Evolutionary conservation across 331 rosid species (phyloP), one percentile per base, ranked within the genome.

Genomic region (Prunus yedoensis): DNA sequence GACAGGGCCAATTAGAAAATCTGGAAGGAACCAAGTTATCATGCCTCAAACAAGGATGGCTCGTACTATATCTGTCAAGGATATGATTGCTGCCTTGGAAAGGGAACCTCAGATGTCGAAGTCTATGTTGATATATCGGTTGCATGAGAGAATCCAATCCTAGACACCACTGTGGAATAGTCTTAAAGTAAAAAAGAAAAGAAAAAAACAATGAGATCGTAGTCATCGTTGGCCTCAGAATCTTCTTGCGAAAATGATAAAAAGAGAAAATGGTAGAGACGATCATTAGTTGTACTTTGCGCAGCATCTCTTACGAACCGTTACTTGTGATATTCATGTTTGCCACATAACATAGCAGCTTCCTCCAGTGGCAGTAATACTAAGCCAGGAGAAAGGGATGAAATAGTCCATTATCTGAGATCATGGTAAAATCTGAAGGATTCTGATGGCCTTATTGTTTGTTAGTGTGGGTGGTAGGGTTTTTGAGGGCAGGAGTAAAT

Each of bases 21-120:
- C 57, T 65, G 96, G 94, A 80, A 88, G 84, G 79, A 88, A 75
- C 74, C 91, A 88, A 66, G 83, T 10, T 57, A 60, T 54, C 9
- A 66, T 62, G 53, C 54, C 82, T 68, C 93, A 87, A 47, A 62
- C 81, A 65, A 79, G 75, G 78, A 85, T 88, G 68, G 91, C 78
- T 66, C 88, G 91, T 27, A 87, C 86, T 60, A 85, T 94, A 66
- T 82, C 89, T 60, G 82, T 88, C 25, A 91, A 86, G 85, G 96
- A 94, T 79, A 91, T 91, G 62, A 88, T 90, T 79, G 89, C 91
- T 35, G 97, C 82, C 56, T 86, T 94, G 65, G 93, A 86, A 86
- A 94, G 93, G 83, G 97, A 94, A 73, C 94, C 96, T 49, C 96
- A 87, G 79, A 91, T 94, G 97, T 86, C 91, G 14, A 85, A 83